Evolutionary conservation across 2,329 filamentous ascomycete genomes (phyloP), one percentile per base, ranked within the genome.

Genomic region (Magnaporthiopsis poae): DNA sequence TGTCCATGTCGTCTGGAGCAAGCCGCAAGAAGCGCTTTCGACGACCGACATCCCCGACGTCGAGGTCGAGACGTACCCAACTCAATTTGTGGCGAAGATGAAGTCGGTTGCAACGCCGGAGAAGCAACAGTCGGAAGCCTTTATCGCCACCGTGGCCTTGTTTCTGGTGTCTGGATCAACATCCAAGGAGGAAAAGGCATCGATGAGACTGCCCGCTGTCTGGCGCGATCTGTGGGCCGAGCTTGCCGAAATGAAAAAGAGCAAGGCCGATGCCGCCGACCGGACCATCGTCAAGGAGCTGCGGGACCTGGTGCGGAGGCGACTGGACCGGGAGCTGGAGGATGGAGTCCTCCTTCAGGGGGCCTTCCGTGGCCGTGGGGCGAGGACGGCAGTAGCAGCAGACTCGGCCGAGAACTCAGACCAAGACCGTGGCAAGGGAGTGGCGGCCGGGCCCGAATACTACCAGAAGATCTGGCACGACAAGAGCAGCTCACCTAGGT

Each of bases 211-310:
- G 21, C 91, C 93, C 4, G 82, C 88, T 0, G 82, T 86, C 1
- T 99, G 92, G 90, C 88, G 91, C 74, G 90, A 96, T 70, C 79
- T 97, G 1, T 97, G 93, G 88, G 83, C 84, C 12, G 92, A 98
- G 73, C 84, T 96, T 67, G 81, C 87, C 0, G 86, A 88, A 64
- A 78, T 83, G 27, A 90, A 88, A 72, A 94, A 92, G 75, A 85
- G 84, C 61, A 82, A 89, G 65, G 78, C 86, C 5, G 90, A 96
- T 73, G 81, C 87, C 31, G 78, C 81, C 39, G 92, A 97, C 73
- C 88, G 92, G 68, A 78, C 81, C 5, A 82, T 82, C 0, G 80
- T 97, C 60, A 88, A 86, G 67, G 82, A 85, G 25, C 78, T 97
- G 65, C 88, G 90, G 36, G 78, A 81, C n/a, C 78, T 92, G 59